Conservation (phyloP, 202 grass and related monocot genomes). For the Setaria viridis region DNA sequence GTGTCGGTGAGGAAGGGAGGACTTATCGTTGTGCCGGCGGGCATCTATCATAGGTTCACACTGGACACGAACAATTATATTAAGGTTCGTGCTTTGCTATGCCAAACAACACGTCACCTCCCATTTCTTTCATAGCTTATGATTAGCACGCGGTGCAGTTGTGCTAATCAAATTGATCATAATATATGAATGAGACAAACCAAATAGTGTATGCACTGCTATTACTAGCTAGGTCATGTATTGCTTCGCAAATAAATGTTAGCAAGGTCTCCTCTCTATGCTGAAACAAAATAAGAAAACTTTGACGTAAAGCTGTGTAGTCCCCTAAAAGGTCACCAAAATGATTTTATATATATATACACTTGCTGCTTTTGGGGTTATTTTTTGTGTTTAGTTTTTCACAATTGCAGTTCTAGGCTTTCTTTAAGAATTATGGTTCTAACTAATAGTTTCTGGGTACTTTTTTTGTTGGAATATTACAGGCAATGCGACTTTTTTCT, state of each 20-base stretch:
- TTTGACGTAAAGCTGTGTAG: background rate
- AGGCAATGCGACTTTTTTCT: conserved; percentile 43
- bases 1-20: conserved; percentile 40
- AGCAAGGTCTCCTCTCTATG: background rate
- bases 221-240: background rate
- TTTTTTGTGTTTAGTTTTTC: no score
- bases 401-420: no score
- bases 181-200: background rate
- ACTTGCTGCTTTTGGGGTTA: background rate
- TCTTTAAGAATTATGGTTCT: no score
- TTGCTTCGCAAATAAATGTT: background rate
- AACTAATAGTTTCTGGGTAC: background rate
- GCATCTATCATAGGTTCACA: conserved; percentile 49
- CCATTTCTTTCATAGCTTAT: background rate
- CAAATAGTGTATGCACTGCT: background rate
- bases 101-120: background rate
- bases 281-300: background rate
- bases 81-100: conserved; percentile 11
- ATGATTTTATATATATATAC: background rate
- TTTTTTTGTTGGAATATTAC: background rate
- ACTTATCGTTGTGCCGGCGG: conserved; percentile 38
- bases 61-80: conserved; percentile 36
- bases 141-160: background rate
- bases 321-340: background rate
- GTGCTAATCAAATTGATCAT: background rate